These are phyloP conservation scores for Casuarina glauca DNA, from an alignment of 306 rosid genomes.

Conservation along the genomic window DNA sequence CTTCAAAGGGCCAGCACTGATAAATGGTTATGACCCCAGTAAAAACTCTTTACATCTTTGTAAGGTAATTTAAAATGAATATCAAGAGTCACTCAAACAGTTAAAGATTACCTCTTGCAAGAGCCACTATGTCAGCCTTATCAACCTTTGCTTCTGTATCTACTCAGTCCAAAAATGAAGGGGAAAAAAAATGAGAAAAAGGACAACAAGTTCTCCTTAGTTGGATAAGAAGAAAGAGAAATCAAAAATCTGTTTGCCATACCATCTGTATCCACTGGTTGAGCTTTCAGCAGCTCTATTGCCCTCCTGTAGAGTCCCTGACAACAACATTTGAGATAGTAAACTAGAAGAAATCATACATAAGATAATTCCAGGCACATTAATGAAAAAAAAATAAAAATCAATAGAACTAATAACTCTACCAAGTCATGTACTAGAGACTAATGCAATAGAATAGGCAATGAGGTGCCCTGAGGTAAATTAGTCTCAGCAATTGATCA, in stretches of 20 bases:
- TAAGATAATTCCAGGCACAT: neutral
- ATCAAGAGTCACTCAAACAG: conserved; percentile 22
- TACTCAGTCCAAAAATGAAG: conserved; percentile 17
- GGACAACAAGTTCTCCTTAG: conserved; percentile 3
- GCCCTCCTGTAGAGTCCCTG: conserved; percentile 92
- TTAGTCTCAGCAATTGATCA: neutral
- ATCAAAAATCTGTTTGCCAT: conserved; percentile 1
- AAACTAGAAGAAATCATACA: neutral
- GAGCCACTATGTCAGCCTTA: conserved; percentile 61
- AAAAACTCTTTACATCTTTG: neutral
- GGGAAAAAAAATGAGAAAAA: neutral
- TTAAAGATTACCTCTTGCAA: conserved; percentile 76
- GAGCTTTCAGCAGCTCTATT: conserved; percentile 73
- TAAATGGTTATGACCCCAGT: neutral
- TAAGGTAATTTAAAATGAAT: neutral
- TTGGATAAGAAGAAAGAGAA: conserved; percentile 7
- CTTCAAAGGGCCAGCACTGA: neutral
- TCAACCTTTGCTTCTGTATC: conserved; percentile 46
- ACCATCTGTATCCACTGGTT: conserved; percentile 57
- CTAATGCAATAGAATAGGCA: neutral
- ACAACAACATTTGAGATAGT: conserved; percentile 11
- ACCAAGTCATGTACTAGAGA: neutral
- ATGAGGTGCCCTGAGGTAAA: neutral
- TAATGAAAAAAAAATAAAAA: neutral
- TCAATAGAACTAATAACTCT: neutral